A percentile compares a stretch with the other conserved stretches of the same genome.
Evolutionary conservation across 1,139 yeast species (phyloP).

Genomic region (Taphrina flavorubra): DNA sequence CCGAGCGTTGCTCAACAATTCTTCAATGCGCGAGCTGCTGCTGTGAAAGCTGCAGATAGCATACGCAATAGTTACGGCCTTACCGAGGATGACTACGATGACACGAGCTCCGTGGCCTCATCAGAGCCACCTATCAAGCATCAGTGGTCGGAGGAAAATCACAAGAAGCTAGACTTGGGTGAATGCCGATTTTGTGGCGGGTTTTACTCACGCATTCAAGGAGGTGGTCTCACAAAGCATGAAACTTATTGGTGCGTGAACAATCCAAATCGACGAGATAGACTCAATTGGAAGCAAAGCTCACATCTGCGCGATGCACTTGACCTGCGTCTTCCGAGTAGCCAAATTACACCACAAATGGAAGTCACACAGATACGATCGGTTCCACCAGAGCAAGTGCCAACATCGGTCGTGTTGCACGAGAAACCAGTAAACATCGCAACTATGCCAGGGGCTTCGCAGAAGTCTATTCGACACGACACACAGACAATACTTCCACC

Average conservation of each 20-base stretch:
- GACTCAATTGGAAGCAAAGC: neutral
- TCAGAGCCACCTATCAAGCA: conserved; percentile 21
- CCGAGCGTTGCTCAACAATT: neutral
- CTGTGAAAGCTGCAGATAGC: neutral
- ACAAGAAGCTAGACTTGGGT: conserved; percentile 1
- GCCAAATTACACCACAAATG: neutral
- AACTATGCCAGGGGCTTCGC: neutral
- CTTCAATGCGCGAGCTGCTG: conserved; percentile 7
- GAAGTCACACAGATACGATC: neutral
- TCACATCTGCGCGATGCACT: neutral
- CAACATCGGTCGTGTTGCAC: neutral
- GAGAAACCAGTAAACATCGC: neutral
- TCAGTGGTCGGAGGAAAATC: conserved; percentile 5
- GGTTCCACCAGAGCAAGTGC: neutral
- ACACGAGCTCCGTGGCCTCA: conserved; percentile 3
- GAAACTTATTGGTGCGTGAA: conserved; percentile 15
- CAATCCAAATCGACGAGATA: conserved; percentile 3
- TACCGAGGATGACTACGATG: neutral
- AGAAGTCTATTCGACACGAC: neutral
- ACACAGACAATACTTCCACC: neutral
- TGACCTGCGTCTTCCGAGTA: neutral
- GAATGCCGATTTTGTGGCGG: conserved; percentile 19
- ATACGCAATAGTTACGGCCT: neutral
- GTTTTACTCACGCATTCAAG: conserved; percentile 5
- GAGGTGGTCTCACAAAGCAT: conserved; percentile 16